A percentile compares a stretch with the other conserved stretches of the same genome.
Evolutionary conservation across 139 green algal genomes (phyloP).

Genomic region (Tetratostichococcus sp.): DNA sequence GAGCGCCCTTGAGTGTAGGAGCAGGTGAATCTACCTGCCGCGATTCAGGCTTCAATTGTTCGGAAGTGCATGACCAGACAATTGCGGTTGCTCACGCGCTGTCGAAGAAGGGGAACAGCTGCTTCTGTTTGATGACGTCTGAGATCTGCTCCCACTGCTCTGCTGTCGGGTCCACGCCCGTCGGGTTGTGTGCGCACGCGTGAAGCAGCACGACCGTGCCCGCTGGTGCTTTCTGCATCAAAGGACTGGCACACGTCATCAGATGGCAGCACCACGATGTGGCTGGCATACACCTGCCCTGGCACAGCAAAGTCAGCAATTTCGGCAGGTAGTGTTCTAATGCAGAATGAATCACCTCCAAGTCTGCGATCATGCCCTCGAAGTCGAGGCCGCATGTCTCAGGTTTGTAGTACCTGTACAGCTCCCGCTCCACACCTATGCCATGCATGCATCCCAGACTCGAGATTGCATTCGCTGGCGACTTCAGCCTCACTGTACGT

Average conservation of each 20-base stretch:
- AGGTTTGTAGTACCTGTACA: conserved; percentile 84
- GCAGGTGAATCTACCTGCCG: too few relatives aligned
- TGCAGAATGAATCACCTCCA: conserved; percentile 34
- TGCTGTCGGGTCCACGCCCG: conserved; percentile 82
- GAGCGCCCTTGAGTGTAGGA: too few relatives aligned
- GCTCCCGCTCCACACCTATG: conserved; percentile 13
- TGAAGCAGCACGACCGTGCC: conserved; percentile 86
- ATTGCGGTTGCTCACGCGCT: conserved; percentile 41
- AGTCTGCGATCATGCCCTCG: conserved; percentile 73
- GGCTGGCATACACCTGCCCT: too few relatives aligned
- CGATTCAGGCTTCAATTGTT: neutral
- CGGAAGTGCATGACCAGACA: neutral
- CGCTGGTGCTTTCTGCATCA: conserved; percentile 41
- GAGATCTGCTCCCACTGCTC: conserved; percentile 77
- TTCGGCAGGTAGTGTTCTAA: too few relatives aligned
- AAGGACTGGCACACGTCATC: too few relatives aligned
- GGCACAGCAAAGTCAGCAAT: too few relatives aligned
- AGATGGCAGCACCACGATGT: too few relatives aligned
- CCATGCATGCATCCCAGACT: too few relatives aligned
- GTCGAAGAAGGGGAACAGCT: conserved; percentile 89
- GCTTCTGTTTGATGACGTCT: conserved; percentile 61
- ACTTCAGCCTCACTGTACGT: too few relatives aligned
- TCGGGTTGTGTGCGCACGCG: conserved; percentile 92
- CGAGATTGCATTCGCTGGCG: too few relatives aligned
- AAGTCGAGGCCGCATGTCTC: conserved; percentile 81